Evolutionary conservation across 352 stramenopile genomes (phyloP), one percentile per base, ranked within the genome.

Genomic region (Blastocystis sp.): DNA sequence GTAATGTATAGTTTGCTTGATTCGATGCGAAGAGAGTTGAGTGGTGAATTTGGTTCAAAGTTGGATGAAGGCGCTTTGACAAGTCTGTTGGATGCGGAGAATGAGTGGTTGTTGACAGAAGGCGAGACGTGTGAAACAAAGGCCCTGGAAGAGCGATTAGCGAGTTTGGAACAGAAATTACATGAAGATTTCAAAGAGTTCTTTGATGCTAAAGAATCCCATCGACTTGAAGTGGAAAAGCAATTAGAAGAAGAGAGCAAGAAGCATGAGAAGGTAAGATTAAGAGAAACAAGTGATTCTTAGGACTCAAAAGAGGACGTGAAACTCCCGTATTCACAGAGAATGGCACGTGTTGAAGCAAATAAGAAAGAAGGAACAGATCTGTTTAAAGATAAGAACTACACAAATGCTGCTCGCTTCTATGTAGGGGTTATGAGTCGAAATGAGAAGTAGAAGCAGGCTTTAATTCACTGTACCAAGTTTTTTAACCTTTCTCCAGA

Each of bases 361-460:
- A 98, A 98, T 91, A 98, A 98, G 92, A 95, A 98, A 51, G 95
- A 98, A 89, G 95, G 95, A 84, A 98, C 94, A 60, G 94, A 97
- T 87, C 93, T 97, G 0, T 97, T 97, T 91, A 93, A 94, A 78
- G 95, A 94, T 73, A 94, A 95, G 75, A 97, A 97, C 91, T 92
- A 93, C 91, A 92, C 94, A 81, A 92, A 94, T 58, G 95, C 95
- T 9, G 94, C 93, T 33, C 92, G 93, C 75, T 93, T 94, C 13
- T 98, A 98, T 89, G 66, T 91, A 30, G 7, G 9, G 0, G 24
- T 6, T 40, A 9, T 3, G 17, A 15, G 22, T 56, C 7, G 3
- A 9, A 22, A 13, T 60, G 19, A 90, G 4, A 6, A 4, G 30
- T 89, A 89, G 78, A 79, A 62, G 40, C 90, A 56, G 27, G 93